phyloP scores from a whole-genome alignment of 345 rosid genomes.

The Salix suchowensis region DNA sequence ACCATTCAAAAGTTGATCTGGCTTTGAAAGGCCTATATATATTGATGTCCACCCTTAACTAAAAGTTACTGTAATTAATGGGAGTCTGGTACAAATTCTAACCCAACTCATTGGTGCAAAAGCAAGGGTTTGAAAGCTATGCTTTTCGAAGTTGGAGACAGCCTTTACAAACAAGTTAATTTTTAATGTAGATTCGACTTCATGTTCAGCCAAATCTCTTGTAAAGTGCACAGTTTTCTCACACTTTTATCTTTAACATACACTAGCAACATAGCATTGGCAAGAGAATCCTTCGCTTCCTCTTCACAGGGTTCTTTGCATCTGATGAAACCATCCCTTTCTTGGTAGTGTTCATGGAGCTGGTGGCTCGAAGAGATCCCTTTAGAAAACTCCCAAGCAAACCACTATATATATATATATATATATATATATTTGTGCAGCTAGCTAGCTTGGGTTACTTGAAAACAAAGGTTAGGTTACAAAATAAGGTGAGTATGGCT shows the following conservation, averaged over 20 bases:
- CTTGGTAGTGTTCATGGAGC: not conserved
- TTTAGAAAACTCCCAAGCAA: too few relatives aligned
- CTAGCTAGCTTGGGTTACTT: too few relatives aligned
- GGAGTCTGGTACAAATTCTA: constrained; percentile 8
- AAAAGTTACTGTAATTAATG: constrained; percentile 8
- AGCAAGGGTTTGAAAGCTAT: constrained; percentile 17
- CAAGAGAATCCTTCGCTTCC: not conserved
- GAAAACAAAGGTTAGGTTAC: constrained; percentile 5
- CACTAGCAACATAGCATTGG: constrained; percentile 8
- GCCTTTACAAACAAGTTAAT: constrained; percentile 22
- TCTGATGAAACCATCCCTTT: not conserved
- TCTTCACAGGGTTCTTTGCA: constrained; percentile 5
- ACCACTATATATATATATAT: too few relatives aligned
- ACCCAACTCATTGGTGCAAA: constrained; percentile 24
- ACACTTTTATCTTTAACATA: constrained; percentile 16
- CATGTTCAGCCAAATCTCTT: constrained; percentile 22
- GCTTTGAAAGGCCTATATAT: not conserved
- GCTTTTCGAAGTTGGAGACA: constrained; percentile 30
- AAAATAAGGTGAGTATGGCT: not conserved
- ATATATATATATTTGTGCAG: too few relatives aligned
- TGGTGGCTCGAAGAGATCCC: not conserved
- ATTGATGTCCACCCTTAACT: not conserved
- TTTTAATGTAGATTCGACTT: constrained; percentile 21
- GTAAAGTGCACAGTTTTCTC: constrained; percentile 20
- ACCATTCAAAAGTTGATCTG: not conserved